These are phyloP conservation scores for Fraxinus excelsior DNA, from an alignment of 257 asterid species.

Conservation along the genomic window DNA sequence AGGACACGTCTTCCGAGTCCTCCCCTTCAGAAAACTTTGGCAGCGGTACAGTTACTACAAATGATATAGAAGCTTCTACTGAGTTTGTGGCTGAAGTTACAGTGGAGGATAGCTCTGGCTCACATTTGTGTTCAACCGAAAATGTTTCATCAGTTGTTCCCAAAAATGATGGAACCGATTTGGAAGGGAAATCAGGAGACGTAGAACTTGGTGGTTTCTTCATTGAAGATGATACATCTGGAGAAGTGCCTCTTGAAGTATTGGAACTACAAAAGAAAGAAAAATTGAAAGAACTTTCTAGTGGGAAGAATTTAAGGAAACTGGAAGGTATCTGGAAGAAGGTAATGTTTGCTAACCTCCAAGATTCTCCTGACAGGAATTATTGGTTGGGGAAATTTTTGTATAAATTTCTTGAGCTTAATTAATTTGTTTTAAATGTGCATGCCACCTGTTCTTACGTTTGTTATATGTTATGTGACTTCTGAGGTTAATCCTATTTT, in stretches of 20 bases:
- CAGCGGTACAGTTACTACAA: conserved; percentile 31
- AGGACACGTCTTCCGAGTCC: conserved; percentile 43
- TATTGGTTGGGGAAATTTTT: conserved; percentile 21
- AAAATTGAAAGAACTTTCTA: conserved; percentile 65
- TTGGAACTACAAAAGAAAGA: conserved; percentile 74
- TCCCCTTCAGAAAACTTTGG: conserved; percentile 38
- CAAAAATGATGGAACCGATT: conserved; percentile 35
- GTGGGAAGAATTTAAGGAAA: conserved; percentile 70
- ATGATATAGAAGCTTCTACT: conserved; percentile 30
- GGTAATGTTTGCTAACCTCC: conserved; percentile 48
- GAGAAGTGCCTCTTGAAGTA: conserved; percentile 47
- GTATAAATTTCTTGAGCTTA: conserved; percentile 19
- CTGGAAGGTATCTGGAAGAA: conserved; percentile 95
- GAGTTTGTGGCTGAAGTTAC: conserved; percentile 38
- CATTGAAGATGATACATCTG: conserved; percentile 56
- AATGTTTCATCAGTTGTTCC: conserved; percentile 34
- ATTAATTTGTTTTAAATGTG: conserved; percentile 19
- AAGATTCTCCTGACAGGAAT: conserved; percentile 16
- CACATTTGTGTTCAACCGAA: conserved; percentile 30
- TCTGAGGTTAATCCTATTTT: conserved; percentile 5
- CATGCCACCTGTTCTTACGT: conserved; percentile 15
- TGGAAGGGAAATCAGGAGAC: conserved; percentile 60
- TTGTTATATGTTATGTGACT: conserved; percentile 5
- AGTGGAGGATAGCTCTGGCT: conserved; percentile 32
- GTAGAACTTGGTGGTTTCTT: conserved; percentile 81